These are phyloP conservation scores for Rhodofomes roseus DNA, from an alignment of 1,284 basidiomycete genomes.

Conservation along the genomic window DNA sequence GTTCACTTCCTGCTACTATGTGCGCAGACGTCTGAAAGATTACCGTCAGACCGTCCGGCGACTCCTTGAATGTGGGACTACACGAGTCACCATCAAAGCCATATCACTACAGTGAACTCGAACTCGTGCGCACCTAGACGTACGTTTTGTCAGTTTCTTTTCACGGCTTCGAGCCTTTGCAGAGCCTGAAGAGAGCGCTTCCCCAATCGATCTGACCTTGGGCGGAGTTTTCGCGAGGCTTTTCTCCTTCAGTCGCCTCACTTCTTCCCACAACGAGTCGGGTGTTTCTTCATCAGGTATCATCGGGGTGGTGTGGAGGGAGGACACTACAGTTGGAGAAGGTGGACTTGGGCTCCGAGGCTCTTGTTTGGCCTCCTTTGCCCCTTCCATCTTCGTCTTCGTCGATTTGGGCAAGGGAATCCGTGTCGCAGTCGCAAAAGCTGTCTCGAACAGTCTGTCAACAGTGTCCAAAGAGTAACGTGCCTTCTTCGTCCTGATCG, in stretches of 20 bases:
- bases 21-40: slow-evolving; percentile 26
- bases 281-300: neutral
- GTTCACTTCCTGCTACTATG: neutral
- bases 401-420: slow-evolving; percentile 1
- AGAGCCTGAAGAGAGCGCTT: slow-evolving; percentile 2
- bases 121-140: slow-evolving; percentile 26
- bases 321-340: slow-evolving; percentile 10
- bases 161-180: slow-evolving; percentile 16
- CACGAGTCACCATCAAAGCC: slow-evolving; percentile 11
- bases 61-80: slow-evolving; percentile 64
- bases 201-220: slow-evolving; percentile 63
- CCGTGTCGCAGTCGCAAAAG: slow-evolving; percentile 14
- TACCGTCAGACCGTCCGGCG: slow-evolving; percentile 59
- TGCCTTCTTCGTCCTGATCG: slow-evolving; percentile 12
- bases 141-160: slow-evolving; percentile 14
- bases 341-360: neutral
- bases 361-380: neutral
- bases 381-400: neutral
- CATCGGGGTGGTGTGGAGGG: slow-evolving; percentile 27
- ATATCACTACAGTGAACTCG: neutral
- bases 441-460: slow-evolving; percentile 19
- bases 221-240: slow-evolving; percentile 60
- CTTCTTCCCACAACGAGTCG: slow-evolving; percentile 57
- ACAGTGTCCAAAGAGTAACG: slow-evolving; percentile 19
- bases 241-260: slow-evolving; percentile 57